Evolutionary conservation across 352 stramenopile species (phyloP).

Genomic region (Globisporangium recalcitrans): DNA sequence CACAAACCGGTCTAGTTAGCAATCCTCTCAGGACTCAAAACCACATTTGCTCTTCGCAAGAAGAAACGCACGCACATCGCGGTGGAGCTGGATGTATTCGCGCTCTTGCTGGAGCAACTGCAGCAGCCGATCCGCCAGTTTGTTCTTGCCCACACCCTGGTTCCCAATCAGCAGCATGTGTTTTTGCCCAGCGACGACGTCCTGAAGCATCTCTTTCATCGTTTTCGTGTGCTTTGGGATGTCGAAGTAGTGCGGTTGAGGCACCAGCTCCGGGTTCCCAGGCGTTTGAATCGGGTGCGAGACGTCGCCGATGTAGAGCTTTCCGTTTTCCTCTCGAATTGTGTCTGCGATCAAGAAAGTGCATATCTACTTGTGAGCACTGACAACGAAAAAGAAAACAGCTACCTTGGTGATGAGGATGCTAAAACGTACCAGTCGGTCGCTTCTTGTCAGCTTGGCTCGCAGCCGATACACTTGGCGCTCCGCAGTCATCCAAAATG

Average conservation of each 20-base stretch:
- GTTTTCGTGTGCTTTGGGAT: constrained; percentile 85
- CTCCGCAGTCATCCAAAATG: constrained; percentile 43
- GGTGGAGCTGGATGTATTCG: constrained; percentile 97
- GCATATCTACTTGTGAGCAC: background rate
- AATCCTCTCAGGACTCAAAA: background rate
- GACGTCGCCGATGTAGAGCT: constrained; percentile 59
- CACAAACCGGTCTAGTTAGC: too few species aligned
- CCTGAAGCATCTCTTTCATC: constrained; percentile 85
- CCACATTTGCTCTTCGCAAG: background rate
- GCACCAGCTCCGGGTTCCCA: constrained; percentile 74
- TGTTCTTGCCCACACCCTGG: constrained; percentile 95
- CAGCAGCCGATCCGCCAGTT: constrained; percentile 90
- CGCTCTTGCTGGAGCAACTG: constrained; percentile 88
- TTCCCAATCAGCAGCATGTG: constrained; percentile 93
- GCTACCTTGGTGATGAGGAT: too few species aligned
- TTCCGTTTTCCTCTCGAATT: constrained; percentile 37
- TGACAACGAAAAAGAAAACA: background rate
- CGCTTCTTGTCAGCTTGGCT: background rate
- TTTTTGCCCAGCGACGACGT: constrained; percentile 83
- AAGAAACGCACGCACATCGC: constrained; percentile 75
- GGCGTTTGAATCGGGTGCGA: constrained; percentile 48
- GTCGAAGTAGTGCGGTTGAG: constrained; percentile 86
- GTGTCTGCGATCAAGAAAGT: constrained; percentile 16
- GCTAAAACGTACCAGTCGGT: constrained; percentile 8
- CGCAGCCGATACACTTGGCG: constrained; percentile 13